phyloP scores from a whole-genome alignment of 345 rosid genomes.

The Citrus maxima region DNA sequence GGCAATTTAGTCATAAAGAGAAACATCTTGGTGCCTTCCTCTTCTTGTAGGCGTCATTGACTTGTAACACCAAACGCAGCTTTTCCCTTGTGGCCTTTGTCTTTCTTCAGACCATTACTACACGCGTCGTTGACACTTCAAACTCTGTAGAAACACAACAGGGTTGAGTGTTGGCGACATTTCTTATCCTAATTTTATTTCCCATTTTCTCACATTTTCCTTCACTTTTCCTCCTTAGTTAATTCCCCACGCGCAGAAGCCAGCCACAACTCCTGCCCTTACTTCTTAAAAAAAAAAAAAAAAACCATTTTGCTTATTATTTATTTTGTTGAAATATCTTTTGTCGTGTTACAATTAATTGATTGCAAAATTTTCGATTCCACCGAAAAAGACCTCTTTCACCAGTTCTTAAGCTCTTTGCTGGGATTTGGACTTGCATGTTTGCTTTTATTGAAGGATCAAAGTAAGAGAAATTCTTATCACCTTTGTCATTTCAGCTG shows the following conservation, averaged over 20 bases:
- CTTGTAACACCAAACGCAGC: not conserved
- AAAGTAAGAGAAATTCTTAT: not conserved
- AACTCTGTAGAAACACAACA: not conserved
- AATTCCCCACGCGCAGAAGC: not conserved
- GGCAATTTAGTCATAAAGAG: not conserved
- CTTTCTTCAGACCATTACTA: not conserved
- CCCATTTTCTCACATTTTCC: not conserved
- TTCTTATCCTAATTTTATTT: not conserved
- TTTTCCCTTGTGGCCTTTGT: not conserved
- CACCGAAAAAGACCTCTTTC: not conserved
- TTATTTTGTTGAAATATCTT: not conserved
- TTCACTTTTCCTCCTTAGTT: not conserved
- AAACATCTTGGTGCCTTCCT: not conserved
- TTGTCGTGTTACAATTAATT: not conserved
- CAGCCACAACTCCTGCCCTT: not conserved
- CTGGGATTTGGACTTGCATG: not conserved
- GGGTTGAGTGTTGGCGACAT: not conserved
- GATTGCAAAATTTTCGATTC: not conserved
- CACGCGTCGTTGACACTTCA: slow-evolving; percentile 11
- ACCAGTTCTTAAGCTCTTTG: not conserved
- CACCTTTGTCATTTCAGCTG: not conserved
- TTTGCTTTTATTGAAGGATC: slow-evolving; percentile 4
- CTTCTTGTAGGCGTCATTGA: not conserved
- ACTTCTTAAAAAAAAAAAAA: too few species aligned
- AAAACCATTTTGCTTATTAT: not conserved